Conservation (phyloP, 441 rosid genomes). For the Pelargonium hybrid region DNA sequence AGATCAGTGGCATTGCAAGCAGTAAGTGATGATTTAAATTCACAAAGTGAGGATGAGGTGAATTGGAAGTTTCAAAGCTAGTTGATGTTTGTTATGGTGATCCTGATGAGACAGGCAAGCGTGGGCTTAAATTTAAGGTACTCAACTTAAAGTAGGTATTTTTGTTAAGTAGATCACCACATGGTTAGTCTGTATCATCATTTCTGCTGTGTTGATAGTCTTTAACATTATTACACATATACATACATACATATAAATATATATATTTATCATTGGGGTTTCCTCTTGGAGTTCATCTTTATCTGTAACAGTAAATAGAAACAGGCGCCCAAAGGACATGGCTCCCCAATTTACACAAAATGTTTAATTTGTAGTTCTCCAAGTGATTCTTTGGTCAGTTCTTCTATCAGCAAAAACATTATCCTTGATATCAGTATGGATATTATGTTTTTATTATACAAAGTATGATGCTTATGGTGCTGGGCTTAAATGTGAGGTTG, state of each 20-base stretch:
- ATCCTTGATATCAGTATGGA: neutral
- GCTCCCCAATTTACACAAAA: neutral
- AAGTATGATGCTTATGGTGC: neutral
- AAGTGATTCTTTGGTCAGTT: neutral
- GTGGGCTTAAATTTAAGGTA: conserved; percentile 48
- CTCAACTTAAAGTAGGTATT: conserved; percentile 13
- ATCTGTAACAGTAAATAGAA: neutral
- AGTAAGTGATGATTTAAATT: conserved; percentile 20
- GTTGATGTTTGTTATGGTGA: conserved; percentile 45
- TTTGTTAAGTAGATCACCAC: neutral
- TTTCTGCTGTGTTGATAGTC: neutral
- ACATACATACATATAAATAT: neutral
- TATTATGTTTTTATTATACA: neutral
- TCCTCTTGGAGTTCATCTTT: neutral
- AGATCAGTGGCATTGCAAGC: conserved; percentile 25
- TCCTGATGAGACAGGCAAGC: conserved; percentile 27
- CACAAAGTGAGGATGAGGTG: conserved; percentile 23
- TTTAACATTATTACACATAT: no score
- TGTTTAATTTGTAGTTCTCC: neutral
- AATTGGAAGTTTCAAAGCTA: conserved; percentile 46
- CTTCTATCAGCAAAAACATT: neutral
- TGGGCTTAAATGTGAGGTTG: neutral
- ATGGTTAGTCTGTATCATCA: conserved; percentile 1
- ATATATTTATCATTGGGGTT: neutral
- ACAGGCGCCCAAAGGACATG: no score